Base-by-base conservation (phyloP, 1,284 basidiomycete genomes). In the Leccinum subrobustum region DNA sequence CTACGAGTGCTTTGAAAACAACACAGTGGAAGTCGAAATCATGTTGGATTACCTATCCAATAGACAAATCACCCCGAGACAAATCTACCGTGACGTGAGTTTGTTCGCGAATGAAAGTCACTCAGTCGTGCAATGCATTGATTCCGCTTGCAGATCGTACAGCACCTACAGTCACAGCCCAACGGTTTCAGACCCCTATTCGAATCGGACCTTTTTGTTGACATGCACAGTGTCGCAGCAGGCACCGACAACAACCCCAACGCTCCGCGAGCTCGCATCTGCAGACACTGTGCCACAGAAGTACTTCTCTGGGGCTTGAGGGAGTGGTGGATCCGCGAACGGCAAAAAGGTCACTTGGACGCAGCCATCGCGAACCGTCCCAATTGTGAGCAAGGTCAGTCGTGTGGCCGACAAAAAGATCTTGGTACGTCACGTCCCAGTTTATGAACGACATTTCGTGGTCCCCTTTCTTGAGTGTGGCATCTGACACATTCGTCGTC, bases 271-370 rank as follows among this genome's bases (percentile, higher is more conserved):
- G 78, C 74, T 42, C 80, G 76, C 54, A 83, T 87, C 47, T 92
- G 90, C 67, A 78, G 90, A 58, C 73, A 84, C 50, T 92, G 90
- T 68, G 86, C 91, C 2, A 79, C 84, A 0, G 89, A 91, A 69
- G 79, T 91, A 1, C 77, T 92, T 11, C 75, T 91, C 3, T 89
- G 83, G 78, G 90, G 90, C 6, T 67, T 92, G 54, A 83, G 81
- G 60, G 88, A 87, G 42, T 92, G 90, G 90, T 92, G 91, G 89
- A 75, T 89, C 23, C 77, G 87, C 59, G 90, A 92, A 72, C 81
- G 91, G 39, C 79, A 78, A 73, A 88, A 85, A 67, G 88, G 87
- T 8, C 80, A 83, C 63, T 70, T 88, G 52, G 84, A 86, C 54
- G 79, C 79, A 50, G 68, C 69, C 51, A 73, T 89, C 14, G 71